Percentiles rank a stretch among this genome's conserved stretches.
Evolutionary conservation across 768 basidiomycete species (phyloP).

Genomic region (Podaxis carcinomalis): DNA sequence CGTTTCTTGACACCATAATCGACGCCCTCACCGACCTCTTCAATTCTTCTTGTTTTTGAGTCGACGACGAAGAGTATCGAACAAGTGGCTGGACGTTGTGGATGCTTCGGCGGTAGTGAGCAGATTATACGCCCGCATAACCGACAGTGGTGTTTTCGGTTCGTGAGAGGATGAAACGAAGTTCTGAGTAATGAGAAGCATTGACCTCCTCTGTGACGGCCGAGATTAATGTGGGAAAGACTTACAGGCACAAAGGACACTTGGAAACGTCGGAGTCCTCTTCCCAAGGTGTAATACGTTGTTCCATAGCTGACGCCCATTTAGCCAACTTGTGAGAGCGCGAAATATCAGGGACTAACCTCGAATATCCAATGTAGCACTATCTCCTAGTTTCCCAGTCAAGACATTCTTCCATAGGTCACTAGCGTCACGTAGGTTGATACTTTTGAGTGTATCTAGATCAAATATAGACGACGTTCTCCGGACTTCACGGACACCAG

Average conservation of each 20-base stretch:
- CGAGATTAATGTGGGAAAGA: slow-evolving; percentile 4
- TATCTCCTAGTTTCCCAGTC: slow-evolving; percentile 33
- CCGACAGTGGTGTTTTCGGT: slow-evolving; percentile 95
- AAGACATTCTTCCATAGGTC: slow-evolving; percentile 67
- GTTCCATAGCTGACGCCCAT: slow-evolving; percentile 64
- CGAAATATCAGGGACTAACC: slow-evolving; percentile 35
- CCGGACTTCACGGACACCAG: slow-evolving; percentile 22
- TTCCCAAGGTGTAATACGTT: slow-evolving; percentile 93
- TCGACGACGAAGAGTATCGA: slow-evolving; percentile 88
- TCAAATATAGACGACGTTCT: slow-evolving; percentile 74
- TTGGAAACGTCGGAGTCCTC: slow-evolving; percentile 70
- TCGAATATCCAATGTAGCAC: slow-evolving; percentile 60
- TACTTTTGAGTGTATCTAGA: slow-evolving; percentile 56
- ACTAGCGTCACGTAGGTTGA: slow-evolving; percentile 49
- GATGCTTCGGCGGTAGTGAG: slow-evolving; percentile 74
- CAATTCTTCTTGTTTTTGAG: slow-evolving; percentile 66
- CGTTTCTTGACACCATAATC: slow-evolving; percentile 74
- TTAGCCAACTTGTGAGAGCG: background rate
- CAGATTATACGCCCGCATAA: slow-evolving; percentile 92
- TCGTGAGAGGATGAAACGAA: slow-evolving; percentile 85
- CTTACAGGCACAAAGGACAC: slow-evolving; percentile 85
- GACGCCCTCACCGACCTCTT: slow-evolving; percentile 80
- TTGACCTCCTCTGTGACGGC: background rate
- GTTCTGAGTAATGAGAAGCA: slow-evolving; percentile 30
- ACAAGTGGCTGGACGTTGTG: slow-evolving; percentile 63